phyloP scores from a whole-genome alignment of 177 flowering plant genomes.

The Vitis hybrid region DNA sequence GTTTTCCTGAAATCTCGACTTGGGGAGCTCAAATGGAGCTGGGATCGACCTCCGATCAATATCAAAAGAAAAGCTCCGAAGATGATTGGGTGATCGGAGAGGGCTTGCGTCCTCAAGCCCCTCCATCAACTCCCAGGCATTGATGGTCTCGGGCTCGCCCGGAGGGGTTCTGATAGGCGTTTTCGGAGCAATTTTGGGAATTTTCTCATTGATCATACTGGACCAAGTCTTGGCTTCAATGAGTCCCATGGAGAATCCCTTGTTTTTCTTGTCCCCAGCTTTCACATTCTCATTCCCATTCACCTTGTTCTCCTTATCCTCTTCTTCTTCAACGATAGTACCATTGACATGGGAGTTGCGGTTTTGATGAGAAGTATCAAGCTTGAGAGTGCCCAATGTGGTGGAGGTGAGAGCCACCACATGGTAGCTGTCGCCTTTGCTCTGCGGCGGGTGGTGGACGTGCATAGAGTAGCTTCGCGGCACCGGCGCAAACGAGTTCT shows the following conservation, averaged over 20 bases:
- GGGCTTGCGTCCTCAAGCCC: slow-evolving; percentile 80
- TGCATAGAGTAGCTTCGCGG: slow-evolving; percentile 62
- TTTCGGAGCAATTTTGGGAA: slow-evolving; percentile 48
- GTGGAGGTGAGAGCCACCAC: slow-evolving; percentile 75
- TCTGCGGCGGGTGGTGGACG: slow-evolving; percentile 45
- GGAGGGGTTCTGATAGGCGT: slow-evolving; percentile 74
- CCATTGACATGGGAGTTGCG: background rate
- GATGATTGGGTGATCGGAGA: slow-evolving; percentile 30
- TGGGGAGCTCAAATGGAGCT: slow-evolving; percentile 10
- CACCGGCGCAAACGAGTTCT: slow-evolving; percentile 37
- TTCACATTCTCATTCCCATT: background rate
- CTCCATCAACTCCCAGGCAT: slow-evolving; percentile 93
- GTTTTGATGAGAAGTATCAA: slow-evolving; percentile 29
- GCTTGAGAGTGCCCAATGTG: slow-evolving; percentile 62
- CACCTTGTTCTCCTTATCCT: background rate
- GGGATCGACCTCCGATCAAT: slow-evolving; percentile 14
- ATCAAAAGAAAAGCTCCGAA: slow-evolving; percentile 59
- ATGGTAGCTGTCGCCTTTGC: slow-evolving; percentile 50
- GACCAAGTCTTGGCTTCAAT: slow-evolving; percentile 81
- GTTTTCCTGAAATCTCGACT: slow-evolving; percentile 16
- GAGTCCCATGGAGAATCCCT: slow-evolving; percentile 36
- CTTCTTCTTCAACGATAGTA: background rate
- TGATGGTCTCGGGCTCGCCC: slow-evolving; percentile 85
- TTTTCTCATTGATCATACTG: slow-evolving; percentile 56
- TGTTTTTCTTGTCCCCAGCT: background rate